phyloP scores from a whole-genome alignment of 2,329 filamentous ascomycete genomes.

The Elsinoe ampelina region DNA sequence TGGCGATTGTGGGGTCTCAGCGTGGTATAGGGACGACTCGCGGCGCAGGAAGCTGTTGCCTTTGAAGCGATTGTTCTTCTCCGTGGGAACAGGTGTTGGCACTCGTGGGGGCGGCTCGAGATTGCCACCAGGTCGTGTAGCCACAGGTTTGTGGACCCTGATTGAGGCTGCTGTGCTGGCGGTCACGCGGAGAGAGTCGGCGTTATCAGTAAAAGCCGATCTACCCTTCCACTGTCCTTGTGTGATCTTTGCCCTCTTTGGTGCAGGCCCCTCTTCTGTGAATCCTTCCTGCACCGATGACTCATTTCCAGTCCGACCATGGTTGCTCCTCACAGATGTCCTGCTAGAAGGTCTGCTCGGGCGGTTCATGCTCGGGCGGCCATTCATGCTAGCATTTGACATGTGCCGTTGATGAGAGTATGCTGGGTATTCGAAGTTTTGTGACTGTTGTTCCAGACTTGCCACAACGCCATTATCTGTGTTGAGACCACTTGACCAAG shows the following conservation, averaged over 20 bases:
- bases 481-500: conserved; percentile 61
- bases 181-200: conserved; percentile 70
- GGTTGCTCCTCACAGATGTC: conserved; percentile 29
- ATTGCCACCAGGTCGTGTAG: conserved; percentile 38
- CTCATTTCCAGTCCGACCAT: conserved; percentile 5
- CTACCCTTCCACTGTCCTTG: conserved; percentile 64
- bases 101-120: conserved; percentile 65
- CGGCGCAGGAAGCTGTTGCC: conserved; percentile 15
- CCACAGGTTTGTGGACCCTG: conserved; percentile 69
- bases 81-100: conserved; percentile 62
- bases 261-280: conserved; percentile 47
- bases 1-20: conserved; percentile 16
- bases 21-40: conserved; percentile 16
- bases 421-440: neutral
- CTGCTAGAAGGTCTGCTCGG: conserved; percentile 28
- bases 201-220: conserved; percentile 58
- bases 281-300: conserved; percentile 15
- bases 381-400: conserved; percentile 12
- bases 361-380: neutral
- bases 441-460: conserved; percentile 10
- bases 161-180: conserved; percentile 85
- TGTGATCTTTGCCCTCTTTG: conserved; percentile 72
- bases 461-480: neutral
- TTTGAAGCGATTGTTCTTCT: conserved; percentile 22
- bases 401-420: conserved; percentile 10